These are phyloP conservation scores for Papiliotrema laurentii DNA, from an alignment of 1,284 basidiomycete genomes.

Conservation along the genomic window DNA sequence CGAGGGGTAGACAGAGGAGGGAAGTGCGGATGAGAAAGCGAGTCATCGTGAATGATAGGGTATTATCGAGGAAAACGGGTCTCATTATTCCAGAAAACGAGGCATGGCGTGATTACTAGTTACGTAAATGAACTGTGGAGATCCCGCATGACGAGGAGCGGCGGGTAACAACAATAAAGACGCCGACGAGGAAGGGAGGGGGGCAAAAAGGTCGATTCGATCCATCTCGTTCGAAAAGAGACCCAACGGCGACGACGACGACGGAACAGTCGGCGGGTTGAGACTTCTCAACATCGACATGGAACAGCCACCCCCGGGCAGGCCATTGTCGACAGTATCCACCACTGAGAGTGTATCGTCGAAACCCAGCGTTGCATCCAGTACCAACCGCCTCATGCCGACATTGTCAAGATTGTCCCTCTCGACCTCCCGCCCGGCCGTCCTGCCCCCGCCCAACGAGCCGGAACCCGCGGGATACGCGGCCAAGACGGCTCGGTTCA, in stretches of 20 bases:
- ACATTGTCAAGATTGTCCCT: not conserved
- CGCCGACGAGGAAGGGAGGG: too few relatives aligned
- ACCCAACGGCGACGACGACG: too few relatives aligned
- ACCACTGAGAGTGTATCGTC: not conserved
- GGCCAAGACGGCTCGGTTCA: constrained; percentile 8
- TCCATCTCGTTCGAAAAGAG: too few relatives aligned
- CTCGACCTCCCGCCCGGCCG: constrained; percentile 1
- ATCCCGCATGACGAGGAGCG: too few relatives aligned
- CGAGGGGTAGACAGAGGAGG: too few relatives aligned
- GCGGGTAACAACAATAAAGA: too few relatives aligned
- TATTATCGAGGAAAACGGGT: not conserved
- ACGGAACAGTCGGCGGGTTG: too few relatives aligned
- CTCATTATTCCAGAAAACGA: not conserved
- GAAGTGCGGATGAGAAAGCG: not conserved
- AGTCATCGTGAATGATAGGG: not conserved
- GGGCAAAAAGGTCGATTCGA: too few relatives aligned
- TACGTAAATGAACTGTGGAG: too few relatives aligned
- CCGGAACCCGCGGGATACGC: constrained; percentile 3
- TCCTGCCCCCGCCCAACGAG: not conserved
- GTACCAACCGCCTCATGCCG: not conserved
- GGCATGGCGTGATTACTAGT: not conserved
- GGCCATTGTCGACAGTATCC: not conserved
- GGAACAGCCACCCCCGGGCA: not conserved
- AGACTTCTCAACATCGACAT: too few relatives aligned
- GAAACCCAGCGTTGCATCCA: not conserved